phyloP scores from a whole-genome alignment of 192 early-diverging fungal genomes.

The Rhizoclosmatium sp. region DNA sequence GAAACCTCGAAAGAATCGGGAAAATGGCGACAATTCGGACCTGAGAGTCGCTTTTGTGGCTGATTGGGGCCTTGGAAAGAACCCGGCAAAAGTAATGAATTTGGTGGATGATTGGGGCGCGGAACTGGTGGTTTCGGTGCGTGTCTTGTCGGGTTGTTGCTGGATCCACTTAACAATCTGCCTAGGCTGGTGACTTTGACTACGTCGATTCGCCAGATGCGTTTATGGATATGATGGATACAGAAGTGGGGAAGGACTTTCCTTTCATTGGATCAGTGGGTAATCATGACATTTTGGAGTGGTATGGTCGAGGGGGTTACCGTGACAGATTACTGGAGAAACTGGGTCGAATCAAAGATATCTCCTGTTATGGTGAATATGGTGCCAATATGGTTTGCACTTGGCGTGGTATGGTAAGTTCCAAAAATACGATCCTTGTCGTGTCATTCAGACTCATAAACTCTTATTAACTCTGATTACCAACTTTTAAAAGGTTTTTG shows the following conservation, averaged over 20 bases:
- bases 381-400: conserved; percentile 45
- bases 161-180: not conserved
- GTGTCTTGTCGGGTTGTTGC: not conserved
- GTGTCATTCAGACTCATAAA: not conserved
- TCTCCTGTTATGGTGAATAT: conserved; percentile 47
- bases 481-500: conserved; percentile 20
- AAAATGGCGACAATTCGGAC: conserved; percentile 7
- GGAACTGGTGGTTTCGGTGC: conserved; percentile 11
- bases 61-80: conserved; percentile 41
- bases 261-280: conserved; percentile 43
- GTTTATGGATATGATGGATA: conserved; percentile 38
- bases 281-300: conserved; percentile 51
- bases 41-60: conserved; percentile 43
- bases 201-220: conserved; percentile 45
- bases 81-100: conserved; percentile 33
- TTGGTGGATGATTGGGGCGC: conserved; percentile 43
- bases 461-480: not conserved
- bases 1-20: not conserved
- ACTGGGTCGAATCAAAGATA: conserved; percentile 9
- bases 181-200: conserved; percentile 44
- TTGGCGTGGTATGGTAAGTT: conserved; percentile 36
- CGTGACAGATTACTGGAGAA: conserved; percentile 34
- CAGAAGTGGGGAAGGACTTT: conserved; percentile 33
- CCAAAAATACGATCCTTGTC: not conserved
- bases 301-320: conserved; percentile 43